Base-by-base conservation (phyloP, 2,329 filamentous ascomycete species). In the Dactylonectria estremocensis region DNA sequence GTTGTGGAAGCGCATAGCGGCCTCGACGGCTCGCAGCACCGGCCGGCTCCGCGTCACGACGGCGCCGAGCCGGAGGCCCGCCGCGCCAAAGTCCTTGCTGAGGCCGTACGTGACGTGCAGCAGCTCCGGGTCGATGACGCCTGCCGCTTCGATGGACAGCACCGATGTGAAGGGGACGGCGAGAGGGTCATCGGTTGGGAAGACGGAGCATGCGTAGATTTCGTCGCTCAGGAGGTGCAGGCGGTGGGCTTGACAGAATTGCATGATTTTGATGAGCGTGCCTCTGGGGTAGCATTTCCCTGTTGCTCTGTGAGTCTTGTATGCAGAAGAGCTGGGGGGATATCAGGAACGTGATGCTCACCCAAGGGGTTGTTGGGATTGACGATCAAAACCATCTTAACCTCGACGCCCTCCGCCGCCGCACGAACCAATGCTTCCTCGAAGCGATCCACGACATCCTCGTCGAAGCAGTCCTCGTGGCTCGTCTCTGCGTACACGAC, bases 201-300 rank as follows among this genome's bases (percentile, higher is more conserved):
- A 89, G 0, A 85, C 80, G 1, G 85, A 87, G 43, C 86, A 78
- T 10, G 84, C 88, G 71, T 90, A 90, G 45, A 90, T 85, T 72
- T 90, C 88, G 73, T 90, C 88, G 68, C 84, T 86, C 70, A 90
- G 82, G 52, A 90, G 78, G 66, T 90, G 87, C 4, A 90, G 77
- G 3, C 76, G 70, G 67, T 88, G 80, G 46, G 80, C 81, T 59
- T 86, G 78, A 69, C 87, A 89, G 60, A 90, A 82, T 3, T 74
- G 71, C 80, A 89, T 83, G 22, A 87, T 76, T 7, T 77, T 78
- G 1, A 84, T 66, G 3, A 89, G 72, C 0, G 81, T 82, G 6
- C 80, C 75, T n/a, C 76, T 76, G 1, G 83, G 77, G 66, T 87
- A 87, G 72, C 84, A 87, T 65, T 74, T 74, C 2, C 80, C 79